Evolutionary conservation across 1,284 basidiomycete species (phyloP).

Genomic region (Cryptococcus sp.): DNA sequence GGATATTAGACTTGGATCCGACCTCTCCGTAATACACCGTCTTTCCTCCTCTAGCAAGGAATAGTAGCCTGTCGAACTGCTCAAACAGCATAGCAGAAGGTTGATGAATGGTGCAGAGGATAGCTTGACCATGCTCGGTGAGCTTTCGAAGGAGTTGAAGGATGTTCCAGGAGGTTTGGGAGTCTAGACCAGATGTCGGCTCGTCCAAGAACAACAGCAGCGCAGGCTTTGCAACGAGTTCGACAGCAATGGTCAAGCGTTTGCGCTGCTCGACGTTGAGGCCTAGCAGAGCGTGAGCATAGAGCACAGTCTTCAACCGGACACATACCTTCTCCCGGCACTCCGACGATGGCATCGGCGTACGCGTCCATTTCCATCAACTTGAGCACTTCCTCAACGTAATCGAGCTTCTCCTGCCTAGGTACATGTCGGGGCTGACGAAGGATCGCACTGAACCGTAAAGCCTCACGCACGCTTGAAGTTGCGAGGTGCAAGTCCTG

Average conservation of each 20-base stretch:
- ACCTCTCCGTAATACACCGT: constrained; percentile 62
- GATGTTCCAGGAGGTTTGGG: constrained; percentile 86
- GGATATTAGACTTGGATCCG: constrained; percentile 56
- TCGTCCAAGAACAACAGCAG: constrained; percentile 81
- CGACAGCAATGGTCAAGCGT: constrained; percentile 78
- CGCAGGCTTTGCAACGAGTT: constrained; percentile 63
- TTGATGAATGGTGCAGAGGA: constrained; percentile 64
- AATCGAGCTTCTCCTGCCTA: constrained; percentile 72
- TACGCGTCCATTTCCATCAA: constrained; percentile 74
- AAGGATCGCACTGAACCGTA: constrained; percentile 77
- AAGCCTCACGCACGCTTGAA: constrained; percentile 76
- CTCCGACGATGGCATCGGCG: constrained; percentile 74
- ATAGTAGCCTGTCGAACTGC: constrained; percentile 64
- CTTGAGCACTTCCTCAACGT: constrained; percentile 75
- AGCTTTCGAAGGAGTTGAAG: constrained; percentile 77
- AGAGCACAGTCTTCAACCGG: neutral
- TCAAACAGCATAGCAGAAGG: constrained; percentile 63
- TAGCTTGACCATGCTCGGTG: constrained; percentile 79
- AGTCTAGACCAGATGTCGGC: constrained; percentile 74
- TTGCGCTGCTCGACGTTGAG: constrained; percentile 72
- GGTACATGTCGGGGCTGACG: constrained; percentile 73
- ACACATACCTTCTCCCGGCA: constrained; percentile 59
- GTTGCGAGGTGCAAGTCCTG: constrained; percentile 74
- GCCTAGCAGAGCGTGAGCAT: constrained; percentile 25
- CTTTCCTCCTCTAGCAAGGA: constrained; percentile 56